phyloP scores from a whole-genome alignment of 345 rosid species.

The Turritis glabra region DNA sequence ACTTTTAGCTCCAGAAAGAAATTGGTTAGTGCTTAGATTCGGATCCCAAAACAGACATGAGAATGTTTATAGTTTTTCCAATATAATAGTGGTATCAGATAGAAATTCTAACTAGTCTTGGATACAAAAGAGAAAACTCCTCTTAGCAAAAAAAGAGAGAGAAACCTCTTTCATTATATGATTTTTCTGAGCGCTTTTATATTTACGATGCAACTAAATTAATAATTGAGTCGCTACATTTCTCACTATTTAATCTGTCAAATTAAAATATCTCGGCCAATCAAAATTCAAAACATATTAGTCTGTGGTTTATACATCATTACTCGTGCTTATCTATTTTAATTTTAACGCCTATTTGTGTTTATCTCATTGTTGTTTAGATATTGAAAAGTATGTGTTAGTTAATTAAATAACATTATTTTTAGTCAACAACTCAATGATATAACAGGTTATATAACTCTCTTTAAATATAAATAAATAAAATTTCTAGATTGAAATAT shows the following conservation, averaged over 20 bases:
- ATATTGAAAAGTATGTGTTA: neutral
- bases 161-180: too few relatives aligned
- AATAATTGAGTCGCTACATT: neutral
- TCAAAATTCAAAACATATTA: neutral
- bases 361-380: neutral
- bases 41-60: too few relatives aligned
- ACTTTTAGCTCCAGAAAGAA: too few relatives aligned
- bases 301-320: neutral
- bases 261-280: neutral
- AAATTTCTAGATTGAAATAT: neutral
- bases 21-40: too few relatives aligned
- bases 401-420: neutral
- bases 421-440: neutral
- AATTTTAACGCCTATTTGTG: neutral
- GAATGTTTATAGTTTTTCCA: too few relatives aligned
- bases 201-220: neutral
- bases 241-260: neutral
- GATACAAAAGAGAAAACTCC: too few relatives aligned
- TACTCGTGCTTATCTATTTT: neutral
- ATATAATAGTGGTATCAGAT: too few relatives aligned
- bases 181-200: neutral
- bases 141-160: too few relatives aligned
- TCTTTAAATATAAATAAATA: neutral
- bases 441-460: neutral
- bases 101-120: too few relatives aligned